phyloP scores from a whole-genome alignment of 2,329 filamentous ascomycete genomes.

The Xylaria sp. region DNA sequence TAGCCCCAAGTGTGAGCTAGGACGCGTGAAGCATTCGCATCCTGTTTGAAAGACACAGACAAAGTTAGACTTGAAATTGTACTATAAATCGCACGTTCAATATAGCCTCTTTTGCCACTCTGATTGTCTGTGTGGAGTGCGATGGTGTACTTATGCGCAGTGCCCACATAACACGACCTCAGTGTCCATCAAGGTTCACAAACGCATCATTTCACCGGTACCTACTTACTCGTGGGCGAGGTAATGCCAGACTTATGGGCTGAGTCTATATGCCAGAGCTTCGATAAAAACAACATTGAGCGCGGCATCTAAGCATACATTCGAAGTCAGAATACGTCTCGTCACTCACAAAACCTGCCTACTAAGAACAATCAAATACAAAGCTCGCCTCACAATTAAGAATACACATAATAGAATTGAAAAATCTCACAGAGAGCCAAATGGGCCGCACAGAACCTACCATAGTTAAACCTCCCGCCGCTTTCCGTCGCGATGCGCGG shows the following conservation, averaged over 20 bases:
- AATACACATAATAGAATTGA: neutral
- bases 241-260: too few relatives aligned
- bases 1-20: neutral
- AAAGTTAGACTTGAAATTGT: too few relatives aligned
- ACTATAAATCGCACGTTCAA: too few relatives aligned
- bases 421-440: neutral
- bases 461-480: conserved; percentile 44
- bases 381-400: neutral
- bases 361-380: neutral
- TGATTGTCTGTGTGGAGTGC: too few relatives aligned
- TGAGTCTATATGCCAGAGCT: too few relatives aligned
- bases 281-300: too few relatives aligned
- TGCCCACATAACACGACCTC: conserved; percentile 14
- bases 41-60: too few relatives aligned
- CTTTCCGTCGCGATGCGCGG: conserved; percentile 51
- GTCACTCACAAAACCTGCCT: neutral
- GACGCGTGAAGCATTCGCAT: too few relatives aligned
- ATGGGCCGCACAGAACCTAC: conserved; percentile 50
- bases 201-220: neutral
- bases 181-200: conserved; percentile 25
- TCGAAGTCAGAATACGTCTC: neutral
- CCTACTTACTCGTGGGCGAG: too few relatives aligned
- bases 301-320: neutral
- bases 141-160: too few relatives aligned
- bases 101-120: too few relatives aligned